phyloP scores from a whole-genome alignment of 2,329 filamentous ascomycete species.

The Sphaerulina populicola region DNA sequence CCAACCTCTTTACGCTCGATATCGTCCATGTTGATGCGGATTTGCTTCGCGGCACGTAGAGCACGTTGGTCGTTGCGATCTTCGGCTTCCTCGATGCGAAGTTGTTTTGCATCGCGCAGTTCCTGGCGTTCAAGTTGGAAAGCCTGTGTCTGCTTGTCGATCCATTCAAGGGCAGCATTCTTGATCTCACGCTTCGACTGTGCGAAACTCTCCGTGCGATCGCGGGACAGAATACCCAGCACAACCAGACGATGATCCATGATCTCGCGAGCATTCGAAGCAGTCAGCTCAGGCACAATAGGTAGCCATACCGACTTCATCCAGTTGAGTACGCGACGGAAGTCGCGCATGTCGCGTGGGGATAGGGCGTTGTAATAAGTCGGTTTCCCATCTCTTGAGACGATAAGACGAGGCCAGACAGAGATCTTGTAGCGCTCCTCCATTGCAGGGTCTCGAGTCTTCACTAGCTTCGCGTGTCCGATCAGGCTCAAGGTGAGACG shows the following conservation, averaged over 20 bases:
- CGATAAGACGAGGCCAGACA: constrained; percentile 89
- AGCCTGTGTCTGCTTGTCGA: constrained; percentile 85
- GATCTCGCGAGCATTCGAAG: constrained; percentile 83
- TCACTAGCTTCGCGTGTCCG: constrained; percentile 84
- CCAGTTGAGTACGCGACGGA: constrained; percentile 71
- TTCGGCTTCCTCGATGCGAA: constrained; percentile 91
- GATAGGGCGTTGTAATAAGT: constrained; percentile 83
- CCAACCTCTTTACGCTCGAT: constrained; percentile 78
- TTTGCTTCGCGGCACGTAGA: constrained; percentile 76
- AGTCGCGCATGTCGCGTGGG: constrained; percentile 86
- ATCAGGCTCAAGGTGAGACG: constrained; percentile 79
- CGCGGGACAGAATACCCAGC: constrained; percentile 74
- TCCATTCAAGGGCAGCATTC: constrained; percentile 92
- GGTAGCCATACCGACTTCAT: constrained; percentile 96
- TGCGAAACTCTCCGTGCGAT: constrained; percentile 69
- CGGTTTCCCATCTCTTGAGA: constrained; percentile 78
- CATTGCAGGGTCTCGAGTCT: constrained; percentile 70
- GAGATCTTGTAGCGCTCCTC: constrained; percentile 85
- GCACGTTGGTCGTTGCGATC: constrained; percentile 86
- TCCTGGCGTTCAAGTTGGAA: constrained; percentile 93
- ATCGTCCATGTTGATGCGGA: constrained; percentile 83
- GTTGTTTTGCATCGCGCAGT: constrained; percentile 84
- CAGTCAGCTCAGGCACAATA: constrained; percentile 86
- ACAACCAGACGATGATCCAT: constrained; percentile 96
- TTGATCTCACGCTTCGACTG: constrained; percentile 82